Evolutionary conservation across 2,329 filamentous ascomycete species (phyloP), one percentile per base, ranked within the genome.

Genomic region (Cytospora schulzeri): DNA sequence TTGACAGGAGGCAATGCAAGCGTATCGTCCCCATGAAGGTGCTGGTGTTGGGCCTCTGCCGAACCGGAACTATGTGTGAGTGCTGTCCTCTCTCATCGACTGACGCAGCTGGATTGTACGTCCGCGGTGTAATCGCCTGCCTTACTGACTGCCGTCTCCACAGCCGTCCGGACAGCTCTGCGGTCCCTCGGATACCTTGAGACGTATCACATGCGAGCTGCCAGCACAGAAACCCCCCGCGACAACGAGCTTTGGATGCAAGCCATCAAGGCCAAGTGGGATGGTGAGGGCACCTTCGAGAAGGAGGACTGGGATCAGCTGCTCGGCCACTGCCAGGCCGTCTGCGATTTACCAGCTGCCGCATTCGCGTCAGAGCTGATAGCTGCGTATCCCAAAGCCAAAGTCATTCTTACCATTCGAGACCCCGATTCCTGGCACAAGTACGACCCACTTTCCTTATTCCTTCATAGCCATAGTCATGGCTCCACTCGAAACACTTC

Each of bases 11-110:
- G 69, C 78, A 87, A 79, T 88, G 87, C 75, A 83, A 81, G 65
- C 86, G 89, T 63, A 84, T 80, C 35, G 88, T 90, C 59, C 89
- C 89, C 38, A 91, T 92, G 89, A 86, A 86, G 73, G 86, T 92
- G 55, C 84, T 92, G 38, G 84, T 88, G 55, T 81, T 92, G 0
- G 89, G 89, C 54, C 81, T 91, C 22, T 87, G 88, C 62, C 83
- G 89, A 68, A 67, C 65, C 1, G 65, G 65, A 60, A 67, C 65
- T 31, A 65, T 53, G 60, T 67, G 65, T 67, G 22, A 55, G 65
- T 56, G 1, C 6, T 7, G 15, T 3, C 8, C 4, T 19, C n/a
- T n/a, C 14, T 6, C 17, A 24, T 5, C 33, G 2, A 24, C 17
- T 12, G 17, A 19, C 8, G 5, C 19, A 51, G 22, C 26, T 24